Base-by-base conservation (phyloP, 805 yeast genomes). In the Scheffersomyces spartinae region DNA sequence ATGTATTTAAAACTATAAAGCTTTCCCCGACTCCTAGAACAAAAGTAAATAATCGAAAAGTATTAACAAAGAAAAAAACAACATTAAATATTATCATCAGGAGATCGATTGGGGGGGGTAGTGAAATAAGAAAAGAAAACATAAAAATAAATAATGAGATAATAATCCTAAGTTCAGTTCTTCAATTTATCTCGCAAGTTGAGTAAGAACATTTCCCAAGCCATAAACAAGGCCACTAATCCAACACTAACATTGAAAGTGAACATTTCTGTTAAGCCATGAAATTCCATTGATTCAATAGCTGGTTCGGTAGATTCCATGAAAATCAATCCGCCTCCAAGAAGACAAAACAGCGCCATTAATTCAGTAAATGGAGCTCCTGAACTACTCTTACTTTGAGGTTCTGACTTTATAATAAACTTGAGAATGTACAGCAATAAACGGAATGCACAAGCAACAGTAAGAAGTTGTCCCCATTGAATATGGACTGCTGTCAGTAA, bases 241-340 rank as follows among this genome's bases (percentile, higher is more conserved):
- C 97, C 97, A 31, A 91, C 79, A 31, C 80, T 70, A 18, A 88
- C 70, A 47, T 88, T 91, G 44, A 88, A 68, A 1, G 91, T 81
- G 53, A 91, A 88, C 96, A 91, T 86, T 26, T 76, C 62, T 15
- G 91, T 82, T 32, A 75, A 61, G 3, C 94, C 94, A 40, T 85
- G 66, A 49, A 74, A 83, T 39, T 82, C 83, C 55, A 85, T 63
- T 12, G 83, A 86, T 39, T 71, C 73, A 17, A 91, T 73, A 5
- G 82, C 71, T 39, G 91, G 93, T 43, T 82, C 88, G 22, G 93
- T 81, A 28, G 91, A 75, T 49, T 84, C 83, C 86, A 86, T 84
- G 49, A 91, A 91, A 15, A 91, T 75, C 34, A 81, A 52, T 7
- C 98, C 98, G 24, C 98, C 98, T 35, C 82, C 68, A 8, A 91